Percentiles rank a stretch among this genome's conserved stretches.
phyloP scores from a whole-genome alignment of 177 flowering plant genomes.

The Vitis hybrid region DNA sequence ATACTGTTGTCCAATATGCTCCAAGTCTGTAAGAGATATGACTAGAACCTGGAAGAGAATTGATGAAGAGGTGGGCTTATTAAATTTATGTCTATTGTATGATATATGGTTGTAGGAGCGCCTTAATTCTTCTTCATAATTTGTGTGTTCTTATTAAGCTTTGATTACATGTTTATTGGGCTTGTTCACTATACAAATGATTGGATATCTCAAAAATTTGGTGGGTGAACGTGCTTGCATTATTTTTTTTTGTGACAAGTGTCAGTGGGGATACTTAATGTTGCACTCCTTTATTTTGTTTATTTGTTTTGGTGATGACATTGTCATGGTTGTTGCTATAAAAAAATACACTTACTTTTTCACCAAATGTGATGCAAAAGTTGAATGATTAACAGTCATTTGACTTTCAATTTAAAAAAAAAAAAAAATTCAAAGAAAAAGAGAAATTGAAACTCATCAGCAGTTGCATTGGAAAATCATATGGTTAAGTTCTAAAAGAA shows the following conservation, averaged over 20 bases:
- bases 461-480: no score
- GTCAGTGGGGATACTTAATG: background rate
- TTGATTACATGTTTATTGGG: background rate
- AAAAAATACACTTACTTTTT: no score
- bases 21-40: conserved; percentile 83
- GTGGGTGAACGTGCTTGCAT: background rate
- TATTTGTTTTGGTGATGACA: background rate
- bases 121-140: background rate
- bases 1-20: conserved; percentile 93
- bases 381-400: no score
- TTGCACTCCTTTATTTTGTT: background rate
- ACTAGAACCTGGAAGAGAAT: conserved; percentile 72
- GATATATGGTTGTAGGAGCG: background rate
- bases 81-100: background rate
- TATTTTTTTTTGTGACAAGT: background rate
- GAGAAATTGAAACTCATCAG: no score
- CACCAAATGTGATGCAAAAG: no score
- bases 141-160: background rate
- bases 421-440: no score
- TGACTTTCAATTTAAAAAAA: no score
- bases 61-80: conserved; percentile 74
- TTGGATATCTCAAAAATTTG: background rate
- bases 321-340: background rate
- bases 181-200: background rate
- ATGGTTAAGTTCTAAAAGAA: no score